phyloP scores from a whole-genome alignment of 352 stramenopile genomes.

The Thalassiosira hispida region DNA sequence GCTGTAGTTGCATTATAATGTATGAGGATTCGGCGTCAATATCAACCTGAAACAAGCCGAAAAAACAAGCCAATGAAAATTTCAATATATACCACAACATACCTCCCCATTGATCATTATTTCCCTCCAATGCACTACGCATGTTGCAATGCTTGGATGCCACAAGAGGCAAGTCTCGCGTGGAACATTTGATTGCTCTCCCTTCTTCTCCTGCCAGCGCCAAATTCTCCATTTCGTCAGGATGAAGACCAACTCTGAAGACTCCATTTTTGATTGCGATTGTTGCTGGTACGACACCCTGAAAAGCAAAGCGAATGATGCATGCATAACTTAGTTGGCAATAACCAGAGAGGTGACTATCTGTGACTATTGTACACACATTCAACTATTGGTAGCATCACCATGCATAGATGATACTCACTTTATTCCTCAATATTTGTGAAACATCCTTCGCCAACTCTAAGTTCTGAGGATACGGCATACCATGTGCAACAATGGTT shows the following conservation, averaged over 20 bases:
- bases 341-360: too few relatives aligned
- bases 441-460: conserved; percentile 92
- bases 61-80: neutral
- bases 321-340: neutral
- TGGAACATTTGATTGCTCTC: conserved; percentile 87
- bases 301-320: conserved; percentile 11
- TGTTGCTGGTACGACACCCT: conserved; percentile 90
- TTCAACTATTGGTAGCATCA: too few relatives aligned
- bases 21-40: neutral
- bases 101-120: conserved; percentile 50
- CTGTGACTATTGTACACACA: too few relatives aligned
- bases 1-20: conserved; percentile 81
- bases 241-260: conserved; percentile 82
- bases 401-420: too few relatives aligned
- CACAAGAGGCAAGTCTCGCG: conserved; percentile 82
- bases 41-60: neutral
- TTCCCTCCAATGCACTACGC: conserved; percentile 7
- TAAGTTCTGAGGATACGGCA: conserved; percentile 98
- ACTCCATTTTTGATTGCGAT: conserved; percentile 95
- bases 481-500: conserved; percentile 99
- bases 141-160: conserved; percentile 30
- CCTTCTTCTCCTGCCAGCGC: conserved; percentile 68
- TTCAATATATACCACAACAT: conserved; percentile 4
- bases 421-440: conserved; percentile 84
- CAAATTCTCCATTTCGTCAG: conserved; percentile 86